These are phyloP conservation scores for Chenopodium berlandieri DNA, from an alignment of 148 eudicot species.

Conservation along the genomic window DNA sequence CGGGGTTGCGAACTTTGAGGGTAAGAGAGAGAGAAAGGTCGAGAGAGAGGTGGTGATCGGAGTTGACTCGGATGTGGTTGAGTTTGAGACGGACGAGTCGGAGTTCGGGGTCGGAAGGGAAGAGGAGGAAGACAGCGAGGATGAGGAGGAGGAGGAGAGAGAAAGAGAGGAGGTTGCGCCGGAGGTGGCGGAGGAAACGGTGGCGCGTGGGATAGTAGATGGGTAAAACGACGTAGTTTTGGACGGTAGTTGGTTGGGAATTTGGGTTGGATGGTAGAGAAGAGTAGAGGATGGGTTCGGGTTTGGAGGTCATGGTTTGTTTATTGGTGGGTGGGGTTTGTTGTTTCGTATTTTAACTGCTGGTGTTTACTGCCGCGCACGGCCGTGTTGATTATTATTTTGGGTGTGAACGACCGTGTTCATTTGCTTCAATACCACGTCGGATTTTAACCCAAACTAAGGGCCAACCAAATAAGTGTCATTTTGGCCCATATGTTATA, in stretches of 20 bases:
- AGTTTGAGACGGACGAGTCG: constrained; percentile 40
- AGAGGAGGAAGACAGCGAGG: constrained; percentile 33
- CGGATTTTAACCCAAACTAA: too few relatives aligned
- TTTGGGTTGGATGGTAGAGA: constrained; percentile 24
- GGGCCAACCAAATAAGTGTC: too few relatives aligned
- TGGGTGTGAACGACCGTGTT: too few relatives aligned
- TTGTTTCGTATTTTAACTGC: too few relatives aligned
- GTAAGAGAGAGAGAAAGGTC: constrained; percentile 43
- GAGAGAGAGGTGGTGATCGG: constrained; percentile 41
- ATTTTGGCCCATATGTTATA: too few relatives aligned
- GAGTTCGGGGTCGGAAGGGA: constrained; percentile 49
- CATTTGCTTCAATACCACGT: too few relatives aligned
- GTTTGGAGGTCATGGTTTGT: background rate
- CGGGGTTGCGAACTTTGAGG: constrained; percentile 42
- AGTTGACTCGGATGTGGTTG: constrained; percentile 32
- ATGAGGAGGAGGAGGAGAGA: constrained; percentile 26
- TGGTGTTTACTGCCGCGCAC: too few relatives aligned
- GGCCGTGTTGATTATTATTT: too few relatives aligned
- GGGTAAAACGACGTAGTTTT: constrained; percentile 31
- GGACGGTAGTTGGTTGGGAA: constrained; percentile 5
- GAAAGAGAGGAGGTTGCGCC: constrained; percentile 9
- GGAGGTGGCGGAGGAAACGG: constrained; percentile 11
- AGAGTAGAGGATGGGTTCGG: constrained; percentile 16
- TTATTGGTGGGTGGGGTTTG: background rate
- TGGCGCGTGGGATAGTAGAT: constrained; percentile 13